Evolutionary conservation across 1,284 basidiomycete genomes (phyloP).

Genomic region (Leccinum fuscescens): DNA sequence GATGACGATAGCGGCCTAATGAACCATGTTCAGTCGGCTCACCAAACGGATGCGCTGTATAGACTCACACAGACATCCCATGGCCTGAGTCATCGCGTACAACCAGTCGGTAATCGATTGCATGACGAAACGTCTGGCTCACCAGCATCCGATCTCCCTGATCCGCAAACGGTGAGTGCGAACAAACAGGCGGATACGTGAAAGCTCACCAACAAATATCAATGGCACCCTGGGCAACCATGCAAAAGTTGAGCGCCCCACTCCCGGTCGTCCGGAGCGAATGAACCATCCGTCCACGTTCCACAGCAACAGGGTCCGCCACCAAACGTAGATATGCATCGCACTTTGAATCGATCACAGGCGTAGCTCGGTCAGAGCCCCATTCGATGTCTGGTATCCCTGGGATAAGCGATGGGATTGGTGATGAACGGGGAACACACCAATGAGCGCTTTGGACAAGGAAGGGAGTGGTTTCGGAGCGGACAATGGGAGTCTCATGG

Average conservation of each 20-base stretch:
- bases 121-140: slow-evolving; percentile 17
- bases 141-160: slow-evolving; percentile 90
- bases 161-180: slow-evolving; percentile 1
- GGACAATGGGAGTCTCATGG: slow-evolving; percentile 69
- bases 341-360: slow-evolving; percentile 66
- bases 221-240: slow-evolving; percentile 81
- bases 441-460: slow-evolving; percentile 81
- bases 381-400: slow-evolving; percentile 74
- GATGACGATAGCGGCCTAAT: slow-evolving; percentile 77
- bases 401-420: not conserved
- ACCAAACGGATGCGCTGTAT: not conserved
- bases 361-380: slow-evolving; percentile 77
- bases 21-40: not conserved
- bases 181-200: not conserved
- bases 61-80: slow-evolving; percentile 81
- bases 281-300: slow-evolving; percentile 85
- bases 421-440: slow-evolving; percentile 30
- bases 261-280: slow-evolving; percentile 81
- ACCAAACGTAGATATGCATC: slow-evolving; percentile 74
- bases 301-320: slow-evolving; percentile 57
- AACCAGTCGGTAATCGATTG: not conserved
- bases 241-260: slow-evolving; percentile 80
- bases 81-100: slow-evolving; percentile 36
- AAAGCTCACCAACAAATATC: slow-evolving; percentile 76
- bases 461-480: slow-evolving; percentile 66